Evolutionary conservation across 176 grass and related monocot species (phyloP), one percentile per base, ranked within the genome.

Genomic region (Musa itinerans): DNA sequence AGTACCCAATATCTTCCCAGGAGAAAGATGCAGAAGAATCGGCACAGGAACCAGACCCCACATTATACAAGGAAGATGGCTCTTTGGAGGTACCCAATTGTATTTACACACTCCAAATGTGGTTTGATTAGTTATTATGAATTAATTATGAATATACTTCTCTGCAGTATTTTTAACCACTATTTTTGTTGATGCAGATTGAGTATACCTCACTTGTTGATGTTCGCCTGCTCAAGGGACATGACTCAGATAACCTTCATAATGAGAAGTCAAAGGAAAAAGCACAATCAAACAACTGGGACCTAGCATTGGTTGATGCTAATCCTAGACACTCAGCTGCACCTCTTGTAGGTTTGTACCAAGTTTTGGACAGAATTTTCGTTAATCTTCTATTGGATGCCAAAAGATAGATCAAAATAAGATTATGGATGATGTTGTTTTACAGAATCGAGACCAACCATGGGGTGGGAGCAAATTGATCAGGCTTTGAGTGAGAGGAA

Each of bases 31-130:
- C 79, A 68, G 83, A 88, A 0, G 74, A 89, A 54, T 63, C 73
- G 52, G 78, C 85, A 74, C 49, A 63, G 81, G 65, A 78, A 19
- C 10, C 34, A 19, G 73, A 84, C 65, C 53, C 79, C 25, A 87
- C 86, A 24, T 75, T 86, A 49, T 98, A 98, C 77, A 91, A 86
- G 25, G 94, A 98, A 78, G 94, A 98, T 87, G 90, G 88, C 51
- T 89, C 88, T 56, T 87, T 98, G 85, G 94, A 98, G 88, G 94
- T 98, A 81, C 2, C 5, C 16, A 2, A 10, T 50, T 50, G 34
- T 69, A 43, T 69, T 10, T 15, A 17, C n/a, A 19, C 20, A 17
- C 15, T 50, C 25, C 12, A 49, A 50, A 79, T 87, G 21, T 68
- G 6, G 14, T 3, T 1, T 80, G 49, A 67, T 56, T 50, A 9